Evolutionary conservation across 2,329 filamentous ascomycete genomes (phyloP), one percentile per base, ranked within the genome.

Genomic region (Raffaelea deltoideospora): DNA sequence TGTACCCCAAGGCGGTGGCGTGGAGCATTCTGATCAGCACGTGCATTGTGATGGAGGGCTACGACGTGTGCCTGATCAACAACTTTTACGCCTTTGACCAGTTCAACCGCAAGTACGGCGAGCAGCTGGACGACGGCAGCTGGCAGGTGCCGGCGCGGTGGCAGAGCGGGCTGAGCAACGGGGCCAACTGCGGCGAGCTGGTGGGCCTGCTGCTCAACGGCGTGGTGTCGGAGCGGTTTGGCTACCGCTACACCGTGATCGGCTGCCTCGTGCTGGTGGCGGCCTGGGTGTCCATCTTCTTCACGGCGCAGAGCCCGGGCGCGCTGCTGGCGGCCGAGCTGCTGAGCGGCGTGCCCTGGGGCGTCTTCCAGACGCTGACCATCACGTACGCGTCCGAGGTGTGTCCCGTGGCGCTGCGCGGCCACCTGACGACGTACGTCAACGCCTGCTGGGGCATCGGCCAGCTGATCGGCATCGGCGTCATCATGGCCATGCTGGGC

Each of bases 21-120:
- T 94, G 84, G 83, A 84, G 77, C 48, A 50, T 93, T 35, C 63
- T 92, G 41, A 87, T 94, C 55, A 88, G 80, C n/a, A 88, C 83
- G 0, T 87, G 81, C 53, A 90, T 93, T 50, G 75, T 73, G 49
- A 94, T 94, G 86, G 85, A 93, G 56, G 85, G 83, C 24, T 92
- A 87, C 60, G 84, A 93, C 52, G 66, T 90, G 40, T 77, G 73
- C 49, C 63, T 92, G 37, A 73, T 90, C 48, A 84, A 79, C 61
- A 87, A 87, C 57, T 85, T 90, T 51, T 87, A 47, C 35, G 46
- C 45, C 28, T 55, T 56, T 40, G 47, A 48, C 5, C 64, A 69
- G 46, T 76, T 75, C 54, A 70, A 69, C 46, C 52, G 53, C 45
- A 74, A 73, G 50, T 75, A 72, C 46, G 71, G 71, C 39, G 58